Evolutionary conservation across 768 basidiomycete genomes (phyloP).

Genomic region (Kwoniella dendrophila): DNA sequence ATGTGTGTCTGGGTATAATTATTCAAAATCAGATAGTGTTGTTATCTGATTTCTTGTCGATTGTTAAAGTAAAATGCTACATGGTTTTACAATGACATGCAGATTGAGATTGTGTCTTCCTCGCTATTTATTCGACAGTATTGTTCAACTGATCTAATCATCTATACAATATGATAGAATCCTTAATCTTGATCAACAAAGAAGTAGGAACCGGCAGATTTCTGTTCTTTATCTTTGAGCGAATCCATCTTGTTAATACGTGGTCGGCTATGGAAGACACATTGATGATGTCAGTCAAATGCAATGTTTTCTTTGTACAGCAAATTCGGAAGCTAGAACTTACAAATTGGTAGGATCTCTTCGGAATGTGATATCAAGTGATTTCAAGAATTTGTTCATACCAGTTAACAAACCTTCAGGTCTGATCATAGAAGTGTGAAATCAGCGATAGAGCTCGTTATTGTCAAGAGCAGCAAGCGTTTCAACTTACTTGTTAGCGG

Average conservation of each 20-base stretch:
- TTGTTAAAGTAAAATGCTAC: too few relatives aligned
- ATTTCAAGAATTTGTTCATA: slow-evolving; percentile 96
- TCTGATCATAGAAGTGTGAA: slow-evolving; percentile 58
- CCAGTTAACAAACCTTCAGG: slow-evolving; percentile 93
- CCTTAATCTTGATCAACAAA: slow-evolving; percentile 48
- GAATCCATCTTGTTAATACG: slow-evolving; percentile 60
- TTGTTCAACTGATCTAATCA: too few relatives aligned
- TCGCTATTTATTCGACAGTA: too few relatives aligned
- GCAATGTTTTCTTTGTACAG: too few relatives aligned
- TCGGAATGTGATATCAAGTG: slow-evolving; percentile 95
- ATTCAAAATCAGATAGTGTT: too few relatives aligned
- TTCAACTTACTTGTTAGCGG: slow-evolving; percentile 86
- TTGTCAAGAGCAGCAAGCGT: too few relatives aligned
- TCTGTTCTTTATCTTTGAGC: slow-evolving; percentile 59
- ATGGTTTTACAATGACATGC: too few relatives aligned
- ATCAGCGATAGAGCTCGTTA: background rate
- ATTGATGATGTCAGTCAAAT: too few relatives aligned
- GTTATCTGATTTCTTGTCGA: too few relatives aligned
- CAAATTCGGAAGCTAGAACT: slow-evolving; percentile 13
- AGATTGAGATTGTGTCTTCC: too few relatives aligned
- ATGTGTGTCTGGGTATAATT: too few relatives aligned
- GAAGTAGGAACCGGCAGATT: slow-evolving; percentile 51
- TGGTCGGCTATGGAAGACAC: slow-evolving; percentile 42
- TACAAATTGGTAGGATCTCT: slow-evolving; percentile 77
- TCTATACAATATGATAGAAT: too few relatives aligned